Evolutionary conservation across 2,329 filamentous ascomycete genomes (phyloP).

Genomic region (Aspergillus phoenicis): DNA sequence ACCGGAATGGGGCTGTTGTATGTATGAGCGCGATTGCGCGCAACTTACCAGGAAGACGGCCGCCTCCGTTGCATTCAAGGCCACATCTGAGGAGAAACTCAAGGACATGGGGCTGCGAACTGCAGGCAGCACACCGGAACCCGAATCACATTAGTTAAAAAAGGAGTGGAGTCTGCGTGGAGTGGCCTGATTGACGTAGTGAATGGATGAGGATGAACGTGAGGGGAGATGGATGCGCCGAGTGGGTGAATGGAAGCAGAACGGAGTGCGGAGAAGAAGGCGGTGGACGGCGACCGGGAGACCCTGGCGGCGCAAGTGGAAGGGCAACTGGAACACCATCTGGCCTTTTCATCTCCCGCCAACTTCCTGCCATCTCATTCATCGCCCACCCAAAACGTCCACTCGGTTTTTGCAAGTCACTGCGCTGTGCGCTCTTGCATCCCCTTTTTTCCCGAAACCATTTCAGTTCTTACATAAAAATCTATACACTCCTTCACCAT

Average conservation of each 20-base stretch:
- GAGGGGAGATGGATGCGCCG: not conserved
- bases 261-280: slow-evolving; percentile 17
- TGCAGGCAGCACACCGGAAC: slow-evolving; percentile 8
- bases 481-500: slow-evolving; percentile 26
- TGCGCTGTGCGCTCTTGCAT: not conserved
- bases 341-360: slow-evolving; percentile 23
- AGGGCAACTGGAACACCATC: slow-evolving; percentile 16
- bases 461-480: not conserved
- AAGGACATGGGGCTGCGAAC: slow-evolving; percentile 42
- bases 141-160: not conserved
- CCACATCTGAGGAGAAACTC: slow-evolving; percentile 44
- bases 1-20: not conserved
- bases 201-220: not conserved
- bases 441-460: not conserved
- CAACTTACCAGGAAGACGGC: slow-evolving; percentile 43
- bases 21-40: not conserved
- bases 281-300: slow-evolving; percentile 15
- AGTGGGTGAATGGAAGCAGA: not conserved
- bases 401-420: not conserved
- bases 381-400: not conserved
- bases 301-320: not conserved
- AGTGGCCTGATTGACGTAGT: not conserved
- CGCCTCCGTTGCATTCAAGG: slow-evolving; percentile 41
- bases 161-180: not conserved
- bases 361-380: slow-evolving; percentile 8